Base-by-base conservation (phyloP, 2,329 filamentous ascomycete genomes). In the Xylaria sp. region DNA sequence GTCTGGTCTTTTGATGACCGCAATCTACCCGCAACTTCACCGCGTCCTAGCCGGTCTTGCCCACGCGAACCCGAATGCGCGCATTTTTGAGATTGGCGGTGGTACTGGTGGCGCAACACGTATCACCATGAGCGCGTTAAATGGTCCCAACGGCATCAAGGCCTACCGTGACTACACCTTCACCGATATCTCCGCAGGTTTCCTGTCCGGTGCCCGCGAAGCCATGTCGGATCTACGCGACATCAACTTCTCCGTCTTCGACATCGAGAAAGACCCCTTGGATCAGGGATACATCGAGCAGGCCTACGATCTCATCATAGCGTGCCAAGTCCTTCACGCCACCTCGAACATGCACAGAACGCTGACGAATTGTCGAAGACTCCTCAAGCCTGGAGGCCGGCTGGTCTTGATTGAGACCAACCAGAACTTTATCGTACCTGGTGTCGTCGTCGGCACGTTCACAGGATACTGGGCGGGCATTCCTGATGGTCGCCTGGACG, bases 341-440 rank as follows among this genome's bases (percentile, higher is more conserved):
- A 65, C 63, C 0, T 1, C 54, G 4, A 66, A 39, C 42, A 66
- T 74, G 4, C 13, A 57, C 0, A 48, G 60, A 1, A 71, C 70
- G 1, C 50, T 74, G 16, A 10, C n/a, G 0, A 65, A 73, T 57
- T 64, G 65, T 37, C 58, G 63, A 1, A 69, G 62, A 11, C 62
- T 74, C 3, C 58, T 74, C 0, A 68, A 65, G 48, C 68, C 70
- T 1, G 66, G 66, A 0, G 72, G 71, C 0, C 66, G 63, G 18
- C 62, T 73, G 1, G 11, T 73, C 6, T 19, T 73, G 5, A 52
- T 67, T 1, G 71, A 73, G 50, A 65, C 61, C 58, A 63, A 56
- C 2, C 18, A 48, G 10, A 57, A 56, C 4, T 11, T 35, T 3
- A 48, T 55, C 7, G 34, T 60, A 6, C 52, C 49, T 30, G 64